These are phyloP conservation scores for Metschnikowia colocasiae DNA, from an alignment of 805 yeast species.

Conservation along the genomic window DNA sequence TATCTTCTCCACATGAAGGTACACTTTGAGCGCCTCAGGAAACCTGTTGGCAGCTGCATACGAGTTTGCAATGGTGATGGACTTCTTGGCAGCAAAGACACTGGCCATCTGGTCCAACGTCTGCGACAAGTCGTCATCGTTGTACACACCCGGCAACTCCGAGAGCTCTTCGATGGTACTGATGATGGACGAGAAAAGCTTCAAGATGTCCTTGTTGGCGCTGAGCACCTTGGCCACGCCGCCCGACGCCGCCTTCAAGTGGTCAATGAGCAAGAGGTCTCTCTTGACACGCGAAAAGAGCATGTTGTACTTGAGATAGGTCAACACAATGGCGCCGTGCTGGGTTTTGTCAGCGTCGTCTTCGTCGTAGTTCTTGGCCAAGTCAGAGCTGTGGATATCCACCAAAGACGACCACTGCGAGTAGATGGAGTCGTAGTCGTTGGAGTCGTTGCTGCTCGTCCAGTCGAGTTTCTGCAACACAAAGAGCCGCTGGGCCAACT, in stretches of 20 bases:
- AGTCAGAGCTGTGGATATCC: slow-evolving; percentile 53
- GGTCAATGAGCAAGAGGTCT: slow-evolving; percentile 51
- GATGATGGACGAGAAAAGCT: slow-evolving; percentile 49
- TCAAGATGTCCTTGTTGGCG: slow-evolving; percentile 39
- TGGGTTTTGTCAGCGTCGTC: slow-evolving; percentile 59
- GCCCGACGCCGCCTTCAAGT: slow-evolving; percentile 20
- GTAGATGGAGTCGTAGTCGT: slow-evolving; percentile 54
- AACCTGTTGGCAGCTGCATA: slow-evolving; percentile 40
- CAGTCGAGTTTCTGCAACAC: slow-evolving; percentile 30
- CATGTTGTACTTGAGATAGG: slow-evolving; percentile 69
- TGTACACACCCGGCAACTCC: slow-evolving; percentile 90
- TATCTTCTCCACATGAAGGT: slow-evolving; percentile 21
- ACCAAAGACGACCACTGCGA: slow-evolving; percentile 68
- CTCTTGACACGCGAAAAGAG: slow-evolving; percentile 67
- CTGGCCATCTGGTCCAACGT: slow-evolving; percentile 50
- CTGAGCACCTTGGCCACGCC: slow-evolving; percentile 3
- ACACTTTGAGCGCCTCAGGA: slow-evolving; percentile 47
- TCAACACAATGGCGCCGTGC: slow-evolving; percentile 67
- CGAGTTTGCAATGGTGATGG: slow-evolving; percentile 42
- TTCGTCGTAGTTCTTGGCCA: slow-evolving; percentile 46
- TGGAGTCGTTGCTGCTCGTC: slow-evolving; percentile 30
- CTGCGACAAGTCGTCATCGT: slow-evolving; percentile 64
- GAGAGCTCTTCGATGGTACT: slow-evolving; percentile 54
- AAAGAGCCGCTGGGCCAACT: slow-evolving; percentile 59
- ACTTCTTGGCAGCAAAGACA: slow-evolving; percentile 46